Base-by-base conservation (phyloP, 2,329 filamentous ascomycete species). In the Thielaviopsis cerberus region DNA sequence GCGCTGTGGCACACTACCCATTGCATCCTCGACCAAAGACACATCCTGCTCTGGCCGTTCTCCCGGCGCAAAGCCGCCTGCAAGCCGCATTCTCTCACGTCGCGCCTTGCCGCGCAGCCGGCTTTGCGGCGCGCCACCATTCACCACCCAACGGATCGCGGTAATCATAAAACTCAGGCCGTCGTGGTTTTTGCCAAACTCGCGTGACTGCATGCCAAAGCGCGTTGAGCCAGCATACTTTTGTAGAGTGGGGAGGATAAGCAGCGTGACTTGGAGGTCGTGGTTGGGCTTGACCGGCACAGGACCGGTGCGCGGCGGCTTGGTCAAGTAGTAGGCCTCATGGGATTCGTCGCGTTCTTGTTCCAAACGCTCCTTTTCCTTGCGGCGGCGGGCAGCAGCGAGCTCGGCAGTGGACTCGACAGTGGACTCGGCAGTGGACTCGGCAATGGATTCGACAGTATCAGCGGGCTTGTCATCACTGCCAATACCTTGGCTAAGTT, bases 91-190 rank as follows among this genome's bases (percentile, higher is more conserved):
- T 50, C 79, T 72, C 63, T 81, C 77, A 11, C 78, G 69, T 4
- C 78, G 70, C 1, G 71, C 79, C 64, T 77, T 77, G 55, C 79
- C 79, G 3, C 78, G 71, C 1, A 81, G 71, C 53, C 78, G 69
- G 26, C 75, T 75, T 65, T 80, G 77, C 59, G 72, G 77, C 62
- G 75, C 76, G 0, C 79, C 84, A 13, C 92, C 89, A 62, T 81
- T 78, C 62, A 87, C 83, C 0, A 96, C 86, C 83, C 90, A 97
- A 56, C 88, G 82, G 11, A 95, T 79, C 56, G 82, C 81, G 61
- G 82, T 76, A 53, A 98, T 80, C 76, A 86, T 88, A 70, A 87
- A 97, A 67, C 89, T 95, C 68, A 95, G 79, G 2, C 90, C 90
- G 64, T 94, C 89, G 66, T 96, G 89, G 25, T 72, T 76, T 24